phyloP scores from a whole-genome alignment of 2,329 filamentous ascomycete genomes.

The Coniella vitis region DNA sequence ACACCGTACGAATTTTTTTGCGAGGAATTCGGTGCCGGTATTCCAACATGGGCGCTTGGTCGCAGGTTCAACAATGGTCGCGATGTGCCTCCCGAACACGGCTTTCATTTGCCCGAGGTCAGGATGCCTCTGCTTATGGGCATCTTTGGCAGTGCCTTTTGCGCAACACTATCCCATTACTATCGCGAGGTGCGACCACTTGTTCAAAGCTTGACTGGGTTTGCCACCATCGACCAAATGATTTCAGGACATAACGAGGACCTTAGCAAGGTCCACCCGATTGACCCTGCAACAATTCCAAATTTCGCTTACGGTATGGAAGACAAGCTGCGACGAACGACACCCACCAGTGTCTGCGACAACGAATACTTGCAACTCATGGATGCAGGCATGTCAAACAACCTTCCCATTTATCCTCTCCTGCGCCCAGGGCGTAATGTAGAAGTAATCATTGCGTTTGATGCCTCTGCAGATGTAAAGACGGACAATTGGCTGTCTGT shows the following conservation, averaged over 20 bases:
- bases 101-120: constrained; percentile 72
- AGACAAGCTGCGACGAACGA: constrained; percentile 63
- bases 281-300: constrained; percentile 83
- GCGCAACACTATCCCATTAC: constrained; percentile 90
- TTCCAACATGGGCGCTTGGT: constrained; percentile 90
- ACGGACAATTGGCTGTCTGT: constrained; percentile 96
- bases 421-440: constrained; percentile 82
- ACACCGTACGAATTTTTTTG: constrained; percentile 94
- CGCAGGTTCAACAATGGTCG: constrained; percentile 69
- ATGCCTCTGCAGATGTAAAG: constrained; percentile 87
- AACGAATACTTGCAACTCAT: constrained; percentile 73
- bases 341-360: constrained; percentile 69
- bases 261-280: constrained; percentile 85
- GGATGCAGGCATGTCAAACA: constrained; percentile 99
- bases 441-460: constrained; percentile 87
- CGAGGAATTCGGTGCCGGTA: constrained; percentile 84
- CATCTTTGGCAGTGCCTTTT: constrained; percentile 96
- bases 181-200: constrained; percentile 89
- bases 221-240: constrained; percentile 71
- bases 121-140: constrained; percentile 80
- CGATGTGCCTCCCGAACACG: constrained; percentile 57
- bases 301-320: constrained; percentile 85
- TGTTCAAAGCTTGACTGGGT: constrained; percentile 66
- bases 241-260: constrained; percentile 79
- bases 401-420: constrained; percentile 90